These are phyloP conservation scores for Spirogloea muscicola DNA, from an alignment of 139 green algal species.

Conservation along the genomic window DNA sequence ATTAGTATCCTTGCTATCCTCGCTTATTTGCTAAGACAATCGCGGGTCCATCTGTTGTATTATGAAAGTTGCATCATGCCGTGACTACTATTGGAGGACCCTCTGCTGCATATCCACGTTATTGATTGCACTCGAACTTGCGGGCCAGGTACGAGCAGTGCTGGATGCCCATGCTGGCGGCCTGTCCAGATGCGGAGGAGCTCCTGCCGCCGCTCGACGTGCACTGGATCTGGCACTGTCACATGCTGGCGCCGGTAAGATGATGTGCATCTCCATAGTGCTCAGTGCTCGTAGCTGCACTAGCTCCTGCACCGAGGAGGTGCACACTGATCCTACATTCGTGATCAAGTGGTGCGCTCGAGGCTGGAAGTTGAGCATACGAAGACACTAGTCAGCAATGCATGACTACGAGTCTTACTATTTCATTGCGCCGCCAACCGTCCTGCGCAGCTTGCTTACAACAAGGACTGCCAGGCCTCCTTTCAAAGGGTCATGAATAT, in stretches of 20 bases:
- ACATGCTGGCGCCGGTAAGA: slow-evolving; percentile 15
- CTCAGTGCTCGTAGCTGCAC: not conserved
- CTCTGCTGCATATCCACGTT: too few relatives aligned
- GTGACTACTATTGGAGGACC: too few relatives aligned
- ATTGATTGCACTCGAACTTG: slow-evolving; percentile 1
- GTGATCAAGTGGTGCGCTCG: not conserved
- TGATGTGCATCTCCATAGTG: not conserved
- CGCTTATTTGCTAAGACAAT: too few relatives aligned
- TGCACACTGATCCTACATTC: not conserved
- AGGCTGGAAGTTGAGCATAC: too few relatives aligned
- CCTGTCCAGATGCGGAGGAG: not conserved
- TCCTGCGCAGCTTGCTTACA: slow-evolving; percentile 5
- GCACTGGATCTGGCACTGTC: slow-evolving; percentile 30
- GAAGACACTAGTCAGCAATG: too few relatives aligned
- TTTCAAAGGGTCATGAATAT: too few relatives aligned
- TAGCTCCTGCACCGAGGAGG: not conserved
- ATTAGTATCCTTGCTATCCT: too few relatives aligned
- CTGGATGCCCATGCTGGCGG: slow-evolving; percentile 24
- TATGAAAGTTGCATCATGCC: too few relatives aligned
- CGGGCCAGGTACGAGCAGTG: slow-evolving; percentile 23
- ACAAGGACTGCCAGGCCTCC: slow-evolving; percentile 21
- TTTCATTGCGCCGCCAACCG: not conserved
- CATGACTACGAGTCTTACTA: too few relatives aligned
- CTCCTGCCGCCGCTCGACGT: slow-evolving; percentile 27
- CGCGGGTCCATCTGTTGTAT: too few relatives aligned